Evolutionary conservation across 2,329 filamentous ascomycete genomes (phyloP).

Genomic region (Elsinoe necatrix): DNA sequence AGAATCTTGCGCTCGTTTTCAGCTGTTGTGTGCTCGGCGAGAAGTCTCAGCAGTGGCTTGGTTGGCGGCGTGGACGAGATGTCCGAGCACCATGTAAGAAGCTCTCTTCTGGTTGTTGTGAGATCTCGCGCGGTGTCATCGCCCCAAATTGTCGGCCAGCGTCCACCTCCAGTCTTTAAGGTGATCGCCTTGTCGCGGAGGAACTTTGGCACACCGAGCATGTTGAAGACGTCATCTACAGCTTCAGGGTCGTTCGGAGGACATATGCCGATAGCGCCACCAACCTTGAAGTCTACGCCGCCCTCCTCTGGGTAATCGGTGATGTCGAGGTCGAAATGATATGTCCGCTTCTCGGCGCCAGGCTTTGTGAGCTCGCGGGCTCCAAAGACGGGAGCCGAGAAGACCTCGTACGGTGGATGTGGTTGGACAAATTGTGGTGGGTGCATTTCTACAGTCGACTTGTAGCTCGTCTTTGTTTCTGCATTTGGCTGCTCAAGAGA

Average conservation of each 20-base stretch:
- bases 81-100: constrained; percentile 94
- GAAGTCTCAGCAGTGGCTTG: constrained; percentile 72
- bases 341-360: constrained; percentile 92
- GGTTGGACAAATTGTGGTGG: constrained; percentile 88
- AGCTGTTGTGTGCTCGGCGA: constrained; percentile 76
- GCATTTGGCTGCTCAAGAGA: constrained; percentile 41
- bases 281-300: constrained; percentile 89
- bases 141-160: constrained; percentile 98
- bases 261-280: constrained; percentile 87
- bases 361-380: constrained; percentile 77
- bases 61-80: constrained; percentile 87
- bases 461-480: constrained; percentile 35
- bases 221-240: constrained; percentile 77
- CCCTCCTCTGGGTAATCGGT: constrained; percentile 83
- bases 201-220: constrained; percentile 70
- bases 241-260: constrained; percentile 70
- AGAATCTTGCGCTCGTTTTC: constrained; percentile 83
- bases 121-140: constrained; percentile 77
- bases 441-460: constrained; percentile 44
- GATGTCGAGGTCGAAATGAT: constrained; percentile 94
- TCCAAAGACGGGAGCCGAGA: constrained; percentile 76
- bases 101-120: constrained; percentile 79
- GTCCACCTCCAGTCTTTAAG: constrained; percentile 67
- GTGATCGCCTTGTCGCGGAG: constrained; percentile 76
- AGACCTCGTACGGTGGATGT: constrained; percentile 87